Base-by-base conservation (phyloP, 495 filamentous ascomycete species). In the Acidomyces sp. region DNA sequence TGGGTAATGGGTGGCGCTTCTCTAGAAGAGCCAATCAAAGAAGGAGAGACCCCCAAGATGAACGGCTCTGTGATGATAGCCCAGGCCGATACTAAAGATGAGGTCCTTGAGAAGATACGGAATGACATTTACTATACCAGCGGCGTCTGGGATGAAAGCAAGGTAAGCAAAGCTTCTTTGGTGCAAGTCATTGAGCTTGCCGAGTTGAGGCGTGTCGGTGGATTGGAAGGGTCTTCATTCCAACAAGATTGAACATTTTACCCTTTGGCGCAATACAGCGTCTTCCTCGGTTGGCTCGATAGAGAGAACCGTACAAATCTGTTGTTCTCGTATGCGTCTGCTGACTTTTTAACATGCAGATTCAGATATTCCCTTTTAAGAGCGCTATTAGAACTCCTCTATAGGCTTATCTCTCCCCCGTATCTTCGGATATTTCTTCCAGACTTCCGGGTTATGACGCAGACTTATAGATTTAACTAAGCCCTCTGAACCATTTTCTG, bases 61-160 rank as follows among this genome's bases (percentile, higher is more conserved):
- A 69, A 71, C 46, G 85, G 85, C 15, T 80, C 72, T 58, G 69
- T 74, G 20, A 54, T 93, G 53, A 60, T 92, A 17, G 59, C 67
- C 3, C 37, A 66, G 9, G 85, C 74, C 3, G 67, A 72, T 36
- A 74, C 63, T 12, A 76, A 72, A 54, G 85, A 85, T 37, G 75
- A 80, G 55, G 73, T 83, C 0, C 53, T 78, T 27, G 65, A 78
- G 55, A 50, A 68, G 6, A 52, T 95, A 33, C 70, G 71, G 57
- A 65, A 75, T 10, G 87, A 95, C 56, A 65, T 85, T 5, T 93
- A 93, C 53, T 61, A 64, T 13, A 61, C 54, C 37, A 58, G 46
- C n/a, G 78, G 72, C 0, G 82, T 95, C 11, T 94, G 87, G 87
- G 83, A 94, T 69, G 63, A 77, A 45, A 72, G 78, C 13, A 86